phyloP scores from a whole-genome alignment of 768 basidiomycete genomes.

The Mycena haematopus region DNA sequence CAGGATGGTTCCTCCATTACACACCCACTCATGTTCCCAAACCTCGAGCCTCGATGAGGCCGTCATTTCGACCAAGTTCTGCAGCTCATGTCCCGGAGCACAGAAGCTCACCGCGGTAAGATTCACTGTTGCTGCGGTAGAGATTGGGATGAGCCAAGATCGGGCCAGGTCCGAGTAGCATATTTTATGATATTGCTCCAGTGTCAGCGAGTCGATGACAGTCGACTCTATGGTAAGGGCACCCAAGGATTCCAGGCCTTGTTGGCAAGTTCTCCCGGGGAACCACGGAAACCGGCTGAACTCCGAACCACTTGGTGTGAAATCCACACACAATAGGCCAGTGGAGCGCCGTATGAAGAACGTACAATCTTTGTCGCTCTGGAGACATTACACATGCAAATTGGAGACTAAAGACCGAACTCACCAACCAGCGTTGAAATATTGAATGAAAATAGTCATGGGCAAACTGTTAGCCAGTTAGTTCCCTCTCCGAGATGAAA shows the following conservation, averaged over 20 bases:
- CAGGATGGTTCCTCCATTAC: no score
- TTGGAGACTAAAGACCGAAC: neutral
- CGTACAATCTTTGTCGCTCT: neutral
- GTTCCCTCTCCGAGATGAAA: neutral
- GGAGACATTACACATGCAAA: neutral
- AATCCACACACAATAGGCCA: slow-evolving; percentile 1
- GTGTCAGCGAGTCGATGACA: neutral
- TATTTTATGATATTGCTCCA: neutral
- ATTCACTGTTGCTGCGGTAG: neutral
- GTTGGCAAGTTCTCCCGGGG: neutral
- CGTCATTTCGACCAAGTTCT: neutral
- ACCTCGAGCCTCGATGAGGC: neutral
- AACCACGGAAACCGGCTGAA: neutral
- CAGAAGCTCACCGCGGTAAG: neutral
- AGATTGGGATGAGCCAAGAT: neutral
- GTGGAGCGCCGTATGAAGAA: neutral
- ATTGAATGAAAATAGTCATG: neutral
- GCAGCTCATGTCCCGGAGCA: neutral
- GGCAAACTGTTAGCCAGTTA: neutral
- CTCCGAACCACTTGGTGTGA: neutral
- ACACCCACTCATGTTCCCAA: no score
- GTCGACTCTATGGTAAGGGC: neutral
- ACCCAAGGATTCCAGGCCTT: neutral
- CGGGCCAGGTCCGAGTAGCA: neutral
- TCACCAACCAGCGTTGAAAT: neutral